Base-by-base conservation (phyloP, 2,329 filamentous ascomycete genomes). In the Stromatinia cepivora region DNA sequence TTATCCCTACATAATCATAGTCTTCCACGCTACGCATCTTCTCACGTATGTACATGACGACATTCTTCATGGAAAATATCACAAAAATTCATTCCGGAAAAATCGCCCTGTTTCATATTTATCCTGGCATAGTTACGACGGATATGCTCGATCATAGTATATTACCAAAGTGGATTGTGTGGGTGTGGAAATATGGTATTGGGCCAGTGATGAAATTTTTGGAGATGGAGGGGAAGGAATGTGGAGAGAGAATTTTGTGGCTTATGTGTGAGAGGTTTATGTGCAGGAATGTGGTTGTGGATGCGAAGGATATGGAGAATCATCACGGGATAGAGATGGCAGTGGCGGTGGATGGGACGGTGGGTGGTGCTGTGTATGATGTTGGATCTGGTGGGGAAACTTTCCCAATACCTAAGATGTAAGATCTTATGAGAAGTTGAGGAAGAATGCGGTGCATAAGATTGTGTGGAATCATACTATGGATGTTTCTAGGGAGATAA, bases 401-500 rank as follows among this genome's bases (percentile, higher is more conserved):
- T 17, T 34, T 39, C 13, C 46, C 61, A 34, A 64, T 45, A 25
- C 46, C 61, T 11, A 64, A 64, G 5, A 64, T 36, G 42, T n/a
- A n/a, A n/a, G n/a, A n/a, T n/a, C n/a, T n/a, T 64, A 64, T 52
- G 11, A 10, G 4, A 52, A 39, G 31, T n/a, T 39, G n/a, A 48
- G 34, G 46, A 31, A 31, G 5, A 45, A 48, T 34, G 61, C 46
- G 3, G 46, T 28, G 17, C 11, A 7, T 17, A 22, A 64, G 10
- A 17, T 50, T 9, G 31, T 64, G 2, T 64, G 61, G 22, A 64
- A 64, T 11, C 46, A 64, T 28, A 64, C 61, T 34, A 52, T 63
- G 45, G 42, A 52, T n/a, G 61, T 31, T 9, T 52, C 52, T 20
- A 36, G 31, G 22, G 46, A 17, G 22, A 63, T 63, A 22, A 45